Percentiles rank a stretch among this genome's conserved stretches.
Conservation (phyloP, 2,329 filamentous ascomycete genomes). For the Lachnellula willkommii region DNA sequence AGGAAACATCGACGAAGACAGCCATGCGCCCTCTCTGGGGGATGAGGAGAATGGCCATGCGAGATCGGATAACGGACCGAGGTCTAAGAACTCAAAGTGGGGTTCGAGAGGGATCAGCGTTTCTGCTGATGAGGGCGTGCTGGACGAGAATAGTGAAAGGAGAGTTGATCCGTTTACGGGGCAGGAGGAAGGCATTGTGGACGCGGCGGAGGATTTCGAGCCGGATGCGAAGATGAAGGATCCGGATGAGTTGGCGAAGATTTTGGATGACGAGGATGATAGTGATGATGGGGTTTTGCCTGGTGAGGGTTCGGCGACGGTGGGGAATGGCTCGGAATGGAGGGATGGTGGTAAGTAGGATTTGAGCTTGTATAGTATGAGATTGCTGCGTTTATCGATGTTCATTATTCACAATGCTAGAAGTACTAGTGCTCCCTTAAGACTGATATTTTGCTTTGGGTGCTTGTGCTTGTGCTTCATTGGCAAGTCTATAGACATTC, state of each 20-base stretch:
- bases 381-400: neutral
- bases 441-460: no score
- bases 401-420: neutral
- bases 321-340: conserved; percentile 27
- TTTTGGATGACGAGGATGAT: conserved; percentile 49
- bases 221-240: conserved; percentile 63
- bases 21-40: conserved; percentile 21
- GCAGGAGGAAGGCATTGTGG: conserved; percentile 42
- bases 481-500: no score
- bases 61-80: neutral
- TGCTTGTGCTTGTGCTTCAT: no score
- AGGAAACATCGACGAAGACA: conserved; percentile 22
- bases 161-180: conserved; percentile 32
- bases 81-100: conserved; percentile 40
- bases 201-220: conserved; percentile 41
- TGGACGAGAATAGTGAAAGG: conserved; percentile 44
- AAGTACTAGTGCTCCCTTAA: no score
- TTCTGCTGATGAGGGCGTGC: conserved; percentile 57
- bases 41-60: conserved; percentile 19
- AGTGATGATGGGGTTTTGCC: conserved; percentile 19
- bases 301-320: conserved; percentile 9
- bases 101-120: conserved; percentile 60
- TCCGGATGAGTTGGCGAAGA: conserved; percentile 58
- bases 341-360: conserved; percentile 15
- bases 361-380: neutral